Conservation (phyloP, 768 basidiomycete genomes). For the Phylloporus rhodoxanthus region DNA sequence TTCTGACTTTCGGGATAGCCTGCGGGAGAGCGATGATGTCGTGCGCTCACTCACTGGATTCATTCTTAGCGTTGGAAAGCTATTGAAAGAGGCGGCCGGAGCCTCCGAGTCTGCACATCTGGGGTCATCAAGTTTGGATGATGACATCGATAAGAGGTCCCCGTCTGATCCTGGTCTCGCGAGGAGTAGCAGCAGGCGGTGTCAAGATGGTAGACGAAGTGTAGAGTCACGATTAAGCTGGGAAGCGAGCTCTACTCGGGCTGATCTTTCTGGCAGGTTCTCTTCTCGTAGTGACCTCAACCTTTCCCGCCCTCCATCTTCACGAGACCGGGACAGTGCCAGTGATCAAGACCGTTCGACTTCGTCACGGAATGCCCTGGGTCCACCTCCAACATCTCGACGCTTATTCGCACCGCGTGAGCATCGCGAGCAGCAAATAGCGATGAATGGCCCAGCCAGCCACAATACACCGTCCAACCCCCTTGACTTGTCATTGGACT, state of each 20-base stretch:
- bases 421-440: slow-evolving; percentile 40
- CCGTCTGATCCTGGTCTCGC: slow-evolving; percentile 33
- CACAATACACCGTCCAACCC: slow-evolving; percentile 22
- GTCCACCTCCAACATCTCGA: slow-evolving; percentile 36
- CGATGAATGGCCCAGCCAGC: slow-evolving; percentile 4
- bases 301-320: slow-evolving; percentile 22
- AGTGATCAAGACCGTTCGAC: slow-evolving; percentile 24
- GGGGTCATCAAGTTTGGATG: slow-evolving; percentile 53
- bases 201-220: slow-evolving; percentile 54
- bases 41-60: slow-evolving; percentile 72
- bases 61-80: slow-evolving; percentile 66
- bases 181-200: slow-evolving; percentile 39
- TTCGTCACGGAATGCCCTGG: slow-evolving; percentile 19
- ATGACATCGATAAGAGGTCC: slow-evolving; percentile 36
- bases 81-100: slow-evolving; percentile 50
- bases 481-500: slow-evolving; percentile 29
- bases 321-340: slow-evolving; percentile 22
- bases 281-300: slow-evolving; percentile 21
- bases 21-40: slow-evolving; percentile 72
- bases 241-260: slow-evolving; percentile 31
- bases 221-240: slow-evolving; percentile 43
- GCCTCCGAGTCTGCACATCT: slow-evolving; percentile 32
- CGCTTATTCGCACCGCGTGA: slow-evolving; percentile 56
- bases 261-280: slow-evolving; percentile 25
- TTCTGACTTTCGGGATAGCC: slow-evolving; percentile 63